Conservation (phyloP, 345 rosid species). For the Theobroma cacao region DNA sequence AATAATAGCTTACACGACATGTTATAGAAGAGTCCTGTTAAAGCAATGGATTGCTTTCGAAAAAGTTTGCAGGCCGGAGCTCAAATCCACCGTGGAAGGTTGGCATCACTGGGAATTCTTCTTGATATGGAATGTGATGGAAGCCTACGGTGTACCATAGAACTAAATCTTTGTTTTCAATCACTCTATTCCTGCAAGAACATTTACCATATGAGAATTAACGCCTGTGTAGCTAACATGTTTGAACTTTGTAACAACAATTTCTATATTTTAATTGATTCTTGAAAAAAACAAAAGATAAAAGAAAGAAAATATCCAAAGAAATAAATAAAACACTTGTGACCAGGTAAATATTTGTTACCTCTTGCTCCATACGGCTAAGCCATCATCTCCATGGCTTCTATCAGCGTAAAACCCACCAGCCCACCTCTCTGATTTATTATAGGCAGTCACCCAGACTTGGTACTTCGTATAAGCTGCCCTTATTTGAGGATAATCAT, state of each 20-base stretch:
- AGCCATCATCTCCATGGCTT: constrained; percentile 74
- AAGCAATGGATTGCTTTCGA: constrained; percentile 57
- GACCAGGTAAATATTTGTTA: no score
- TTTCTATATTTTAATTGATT: no score
- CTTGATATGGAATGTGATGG: constrained; percentile 77
- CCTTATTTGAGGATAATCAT: constrained; percentile 70
- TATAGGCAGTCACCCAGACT: constrained; percentile 75
- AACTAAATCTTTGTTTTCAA: constrained; percentile 72
- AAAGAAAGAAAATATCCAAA: no score
- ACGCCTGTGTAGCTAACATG: not conserved
- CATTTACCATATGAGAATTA: not conserved
- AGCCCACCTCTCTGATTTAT: constrained; percentile 82
- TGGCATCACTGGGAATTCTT: constrained; percentile 82
- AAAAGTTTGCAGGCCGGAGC: constrained; percentile 68
- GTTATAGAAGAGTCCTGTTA: not conserved
- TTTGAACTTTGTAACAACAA: not conserved
- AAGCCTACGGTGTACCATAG: constrained; percentile 77
- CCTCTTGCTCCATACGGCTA: constrained; percentile 72
- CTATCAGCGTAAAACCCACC: constrained; percentile 68
- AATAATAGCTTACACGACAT: not conserved
- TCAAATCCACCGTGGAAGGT: constrained; percentile 58
- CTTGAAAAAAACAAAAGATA: no score
- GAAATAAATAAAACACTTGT: no score
- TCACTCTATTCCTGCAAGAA: constrained; percentile 51
- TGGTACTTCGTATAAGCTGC: constrained; percentile 59